A percentile compares a stretch with the other conserved stretches of the same genome.
phyloP scores from a whole-genome alignment of 805 yeast genomes.

The Saccharomycopsis oosterbeekiorum region DNA sequence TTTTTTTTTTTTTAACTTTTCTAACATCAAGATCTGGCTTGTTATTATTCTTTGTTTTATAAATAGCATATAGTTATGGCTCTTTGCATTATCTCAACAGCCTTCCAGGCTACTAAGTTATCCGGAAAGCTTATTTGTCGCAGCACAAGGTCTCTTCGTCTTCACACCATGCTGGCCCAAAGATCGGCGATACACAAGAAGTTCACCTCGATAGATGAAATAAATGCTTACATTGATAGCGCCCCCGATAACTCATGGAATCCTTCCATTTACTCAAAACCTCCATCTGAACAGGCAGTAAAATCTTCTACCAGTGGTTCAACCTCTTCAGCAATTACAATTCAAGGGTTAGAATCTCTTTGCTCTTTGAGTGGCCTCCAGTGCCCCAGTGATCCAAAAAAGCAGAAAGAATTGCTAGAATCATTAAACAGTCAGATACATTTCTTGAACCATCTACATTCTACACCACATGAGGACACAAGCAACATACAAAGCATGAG shows the following conservation, averaged over 20 bases:
- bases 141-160: no score
- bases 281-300: not conserved
- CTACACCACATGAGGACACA: not conserved
- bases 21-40: no score
- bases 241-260: constrained; percentile 9
- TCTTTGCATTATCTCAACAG: not conserved
- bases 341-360: not conserved
- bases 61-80: no score
- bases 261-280: constrained; percentile 9
- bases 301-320: not conserved
- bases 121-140: not conserved
- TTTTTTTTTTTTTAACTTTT: no score
- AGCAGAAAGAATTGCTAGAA: constrained; percentile 2
- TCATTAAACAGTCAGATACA: constrained; percentile 10
- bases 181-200: not conserved
- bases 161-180: not conserved
- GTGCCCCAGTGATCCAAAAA: not conserved
- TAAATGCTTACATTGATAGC: not conserved
- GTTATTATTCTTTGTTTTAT: no score
- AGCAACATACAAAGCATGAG: not conserved
- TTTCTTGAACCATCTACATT: constrained; percentile 12
- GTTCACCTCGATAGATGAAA: not conserved
- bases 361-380: constrained; percentile 7
- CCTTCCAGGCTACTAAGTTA: not conserved
- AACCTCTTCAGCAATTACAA: not conserved